Percentiles rank a stretch among this genome's conserved stretches.
Evolutionary conservation across 768 basidiomycete species (phyloP).

Genomic region (Podaxis pistillaris): DNA sequence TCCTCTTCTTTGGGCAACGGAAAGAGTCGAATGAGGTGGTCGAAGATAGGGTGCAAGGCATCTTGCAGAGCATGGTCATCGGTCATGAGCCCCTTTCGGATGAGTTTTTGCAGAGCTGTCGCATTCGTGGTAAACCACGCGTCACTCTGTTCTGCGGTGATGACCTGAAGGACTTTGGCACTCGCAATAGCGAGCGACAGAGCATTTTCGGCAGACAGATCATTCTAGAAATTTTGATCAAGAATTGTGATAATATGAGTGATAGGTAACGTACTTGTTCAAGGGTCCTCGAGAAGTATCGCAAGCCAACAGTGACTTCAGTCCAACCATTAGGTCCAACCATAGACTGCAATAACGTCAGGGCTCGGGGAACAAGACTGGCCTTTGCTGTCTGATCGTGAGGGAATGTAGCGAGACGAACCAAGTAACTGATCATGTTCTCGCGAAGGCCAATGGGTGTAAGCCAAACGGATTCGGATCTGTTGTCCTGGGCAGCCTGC

Average conservation of each 20-base stretch:
- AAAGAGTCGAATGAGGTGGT: slow-evolving; percentile 71
- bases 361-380: slow-evolving; percentile 58
- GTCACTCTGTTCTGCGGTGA: slow-evolving; percentile 79
- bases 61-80: slow-evolving; percentile 83
- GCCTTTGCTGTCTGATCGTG: slow-evolving; percentile 50
- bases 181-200: slow-evolving; percentile 72
- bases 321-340: slow-evolving; percentile 84
- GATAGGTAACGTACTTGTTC: slow-evolving; percentile 57
- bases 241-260: not conserved
- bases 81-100: slow-evolving; percentile 82
- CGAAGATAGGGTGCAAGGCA: slow-evolving; percentile 77
- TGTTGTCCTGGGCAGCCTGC: slow-evolving; percentile 23
- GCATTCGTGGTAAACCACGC: slow-evolving; percentile 79
- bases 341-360: slow-evolving; percentile 71
- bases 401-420: slow-evolving; percentile 79
- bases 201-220: slow-evolving; percentile 64
- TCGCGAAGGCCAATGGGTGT: slow-evolving; percentile 83
- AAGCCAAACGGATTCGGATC: slow-evolving; percentile 45
- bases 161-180: slow-evolving; percentile 85
- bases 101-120: slow-evolving; percentile 69
- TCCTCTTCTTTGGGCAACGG: slow-evolving; percentile 81
- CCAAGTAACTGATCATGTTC: slow-evolving; percentile 91
- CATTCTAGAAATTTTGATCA: slow-evolving; percentile 46
- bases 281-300: slow-evolving; percentile 84
- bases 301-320: slow-evolving; percentile 88